Conservation (phyloP, 768 basidiomycete species). For the Cubamyces sp. region DNA sequence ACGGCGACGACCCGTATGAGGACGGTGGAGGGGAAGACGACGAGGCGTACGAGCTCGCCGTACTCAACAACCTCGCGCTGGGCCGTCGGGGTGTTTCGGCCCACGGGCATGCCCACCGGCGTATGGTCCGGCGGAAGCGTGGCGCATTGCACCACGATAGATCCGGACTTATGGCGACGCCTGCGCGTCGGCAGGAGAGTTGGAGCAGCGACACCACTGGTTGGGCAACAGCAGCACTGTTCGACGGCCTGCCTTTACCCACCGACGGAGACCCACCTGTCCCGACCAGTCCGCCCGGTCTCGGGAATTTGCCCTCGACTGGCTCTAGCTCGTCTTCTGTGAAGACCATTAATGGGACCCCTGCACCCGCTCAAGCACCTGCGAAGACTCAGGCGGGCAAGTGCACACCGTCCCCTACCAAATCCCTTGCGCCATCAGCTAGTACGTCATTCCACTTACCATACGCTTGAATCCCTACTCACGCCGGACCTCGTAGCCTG, state of each 20-base stretch:
- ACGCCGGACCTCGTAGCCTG: constrained; percentile 34
- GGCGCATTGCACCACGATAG: not conserved
- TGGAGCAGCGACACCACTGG: not conserved
- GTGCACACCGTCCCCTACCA: constrained; percentile 56
- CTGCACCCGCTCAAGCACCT: constrained; percentile 34
- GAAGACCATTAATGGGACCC: constrained; percentile 33
- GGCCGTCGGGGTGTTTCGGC: not conserved
- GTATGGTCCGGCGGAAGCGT: constrained; percentile 25
- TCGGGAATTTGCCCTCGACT: not conserved
- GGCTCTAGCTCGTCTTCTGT: constrained; percentile 17
- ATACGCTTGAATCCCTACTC: not conserved
- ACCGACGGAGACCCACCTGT: constrained; percentile 5
- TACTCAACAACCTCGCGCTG: not conserved
- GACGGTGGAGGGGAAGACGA: constrained; percentile 8
- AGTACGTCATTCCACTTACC: constrained; percentile 39
- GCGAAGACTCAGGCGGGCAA: constrained; percentile 32
- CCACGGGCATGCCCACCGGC: constrained; percentile 12
- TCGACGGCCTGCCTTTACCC: not conserved
- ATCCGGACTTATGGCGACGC: not conserved
- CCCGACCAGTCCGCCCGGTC: constrained; percentile 6
- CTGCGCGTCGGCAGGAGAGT: not conserved
- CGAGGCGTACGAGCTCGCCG: constrained; percentile 15
- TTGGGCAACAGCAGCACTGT: not conserved
- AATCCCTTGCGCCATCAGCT: constrained; percentile 50
- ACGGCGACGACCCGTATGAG: constrained; percentile 19